Evolutionary conservation across 75 land plant genomes (phyloP).

Genomic region (Pinus albicaulis): DNA sequence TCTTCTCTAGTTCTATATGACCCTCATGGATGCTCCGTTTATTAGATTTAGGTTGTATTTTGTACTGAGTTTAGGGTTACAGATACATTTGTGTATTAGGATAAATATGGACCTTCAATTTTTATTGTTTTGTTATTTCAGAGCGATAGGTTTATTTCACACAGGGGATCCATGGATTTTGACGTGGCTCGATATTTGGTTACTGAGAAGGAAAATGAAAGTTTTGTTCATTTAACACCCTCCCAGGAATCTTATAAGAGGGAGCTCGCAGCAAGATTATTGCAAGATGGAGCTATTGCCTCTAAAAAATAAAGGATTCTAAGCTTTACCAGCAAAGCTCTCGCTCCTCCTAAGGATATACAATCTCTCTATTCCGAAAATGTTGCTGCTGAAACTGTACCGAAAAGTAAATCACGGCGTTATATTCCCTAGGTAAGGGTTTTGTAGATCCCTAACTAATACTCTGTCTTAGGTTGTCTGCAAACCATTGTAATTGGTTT

Average conservation of each 20-base stretch:
- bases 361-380: conserved; percentile 6
- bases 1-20: no score
- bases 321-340: conserved; percentile 57
- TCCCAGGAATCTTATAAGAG: conserved; percentile 46
- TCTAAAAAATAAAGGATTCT: conserved; percentile 37
- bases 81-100: no score
- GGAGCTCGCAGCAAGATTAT: conserved; percentile 35
- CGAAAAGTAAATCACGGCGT: conserved; percentile 19
- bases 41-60: no score
- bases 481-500: no score
- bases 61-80: no score
- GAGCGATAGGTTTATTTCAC: conserved; percentile 47
- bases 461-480: no score
- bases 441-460: no score
- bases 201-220: conserved; percentile 19
- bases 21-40: no score
- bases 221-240: conserved; percentile 8
- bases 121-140: neutral
- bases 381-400: conserved; percentile 8
- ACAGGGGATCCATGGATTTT: conserved; percentile 65
- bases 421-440: conserved; percentile 26
- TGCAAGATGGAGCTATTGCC: conserved; percentile 15
- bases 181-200: conserved; percentile 54
- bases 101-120: no score
- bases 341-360: conserved; percentile 21